phyloP scores from a whole-genome alignment of 768 basidiomycete species.

The Chiua virens region DNA sequence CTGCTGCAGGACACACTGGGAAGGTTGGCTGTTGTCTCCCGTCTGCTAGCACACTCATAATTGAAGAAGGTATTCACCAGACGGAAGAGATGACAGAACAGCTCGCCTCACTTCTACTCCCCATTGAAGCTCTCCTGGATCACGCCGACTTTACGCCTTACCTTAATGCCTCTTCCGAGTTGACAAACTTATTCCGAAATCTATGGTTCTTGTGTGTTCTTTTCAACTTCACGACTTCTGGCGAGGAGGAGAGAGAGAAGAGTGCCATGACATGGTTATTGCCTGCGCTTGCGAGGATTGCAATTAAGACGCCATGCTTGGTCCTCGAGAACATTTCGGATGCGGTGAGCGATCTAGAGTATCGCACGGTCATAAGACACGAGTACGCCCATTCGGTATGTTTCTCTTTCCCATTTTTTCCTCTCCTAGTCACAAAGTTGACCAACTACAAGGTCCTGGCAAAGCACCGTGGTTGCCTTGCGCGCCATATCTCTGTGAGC shows the following conservation, averaged over 20 bases:
- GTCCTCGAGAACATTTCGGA: constrained; percentile 83
- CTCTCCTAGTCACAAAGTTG: not conserved
- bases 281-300: constrained; percentile 76
- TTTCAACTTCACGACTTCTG: constrained; percentile 67
- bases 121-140: constrained; percentile 83
- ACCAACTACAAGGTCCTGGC: constrained; percentile 54
- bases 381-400: constrained; percentile 78
- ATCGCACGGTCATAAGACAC: constrained; percentile 85
- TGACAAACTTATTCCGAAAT: constrained; percentile 82
- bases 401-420: not conserved
- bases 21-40: constrained; percentile 47
- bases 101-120: constrained; percentile 82
- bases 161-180: constrained; percentile 49
- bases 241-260: constrained; percentile 45
- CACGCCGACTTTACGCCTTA: constrained; percentile 70
- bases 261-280: constrained; percentile 77
- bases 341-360: constrained; percentile 86
- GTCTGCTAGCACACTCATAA: constrained; percentile 3
- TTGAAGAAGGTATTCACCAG: constrained; percentile 33
- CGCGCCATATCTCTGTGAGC: constrained; percentile 64
- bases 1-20: constrained; percentile 60
- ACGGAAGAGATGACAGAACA: constrained; percentile 85
- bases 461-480: constrained; percentile 64
- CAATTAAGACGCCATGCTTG: constrained; percentile 81
- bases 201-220: constrained; percentile 93